Evolutionary conservation across 192 early-diverging fungal species (phyloP), one percentile per base, ranked within the genome.

Genomic region (Coemansia sp.): DNA sequence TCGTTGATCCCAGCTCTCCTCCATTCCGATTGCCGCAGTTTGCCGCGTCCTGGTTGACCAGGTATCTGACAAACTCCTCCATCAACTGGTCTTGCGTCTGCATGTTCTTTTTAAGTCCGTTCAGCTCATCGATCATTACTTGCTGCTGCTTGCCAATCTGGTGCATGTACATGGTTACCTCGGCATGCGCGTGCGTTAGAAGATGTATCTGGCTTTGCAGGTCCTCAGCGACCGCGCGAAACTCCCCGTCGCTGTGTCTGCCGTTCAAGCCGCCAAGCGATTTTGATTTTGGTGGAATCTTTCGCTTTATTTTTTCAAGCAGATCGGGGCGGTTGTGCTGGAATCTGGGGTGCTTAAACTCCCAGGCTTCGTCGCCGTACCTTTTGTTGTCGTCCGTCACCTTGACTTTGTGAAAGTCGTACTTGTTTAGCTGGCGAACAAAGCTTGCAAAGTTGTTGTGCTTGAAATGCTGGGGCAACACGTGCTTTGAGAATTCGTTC

Each of bases 401-500:
- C 67, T 76, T 87, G 79, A 85, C 85, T 66, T 92, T 92, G 69
- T 92, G 90, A 65, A 92, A 92, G 45, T 87, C 89, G 68, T 92
- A 92, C 87, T 89, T 93, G 81, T 94, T 94, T 14, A 94, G 81
- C 76, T 93, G 91, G 23, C 92, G 85, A 38, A 93, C 91, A 87
- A 94, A 94, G 76, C 91, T 93, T 59, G 90, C 88, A 88, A 89
- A 94, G 81, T 94, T 93, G 74, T 91, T 93, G 74, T 95, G 93
- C 71, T 93, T 94, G 69, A 94, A 95, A 65, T 92, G 89, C 70
- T 90, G 88, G 23, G 93, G 93, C 46, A 95, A 73, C 0, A 95
- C 85, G 9, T 71, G 80, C 59, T 86, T 88, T 20, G 90, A 89
- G 63, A 96, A 91, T 59, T 91, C 91, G 14, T 89, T 90, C 8